phyloP scores from a whole-genome alignment of 176 grass and related monocot species.

The Alopecurus myosuroides region DNA sequence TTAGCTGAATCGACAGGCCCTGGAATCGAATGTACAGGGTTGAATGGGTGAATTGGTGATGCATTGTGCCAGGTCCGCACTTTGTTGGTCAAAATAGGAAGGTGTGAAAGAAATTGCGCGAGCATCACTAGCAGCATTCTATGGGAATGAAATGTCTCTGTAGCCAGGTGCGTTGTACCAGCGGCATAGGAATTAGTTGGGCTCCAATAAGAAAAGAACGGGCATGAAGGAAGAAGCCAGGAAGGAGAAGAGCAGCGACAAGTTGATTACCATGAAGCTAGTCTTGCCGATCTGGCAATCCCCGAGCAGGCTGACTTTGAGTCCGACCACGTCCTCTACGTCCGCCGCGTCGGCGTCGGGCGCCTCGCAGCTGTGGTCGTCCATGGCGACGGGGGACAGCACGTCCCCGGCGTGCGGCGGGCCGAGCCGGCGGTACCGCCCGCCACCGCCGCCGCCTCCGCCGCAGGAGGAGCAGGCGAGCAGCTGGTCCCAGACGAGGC shows the following conservation, averaged over 20 bases:
- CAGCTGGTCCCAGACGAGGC: conserved; percentile 60
- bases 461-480: conserved; percentile 55
- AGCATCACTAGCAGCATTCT: neutral
- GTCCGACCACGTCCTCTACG: conserved; percentile 50
- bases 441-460: neutral
- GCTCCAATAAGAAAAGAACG: neutral
- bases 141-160: neutral
- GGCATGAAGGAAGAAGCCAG: neutral
- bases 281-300: conserved; percentile 93
- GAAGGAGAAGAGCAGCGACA: neutral
- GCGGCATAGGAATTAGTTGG: neutral
- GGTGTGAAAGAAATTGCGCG: neutral
- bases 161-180: neutral
- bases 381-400: conserved; percentile 21
- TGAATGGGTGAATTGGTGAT: neutral
- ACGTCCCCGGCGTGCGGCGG: neutral
- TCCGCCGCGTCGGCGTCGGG: neutral
- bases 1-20: neutral
- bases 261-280: conserved; percentile 93
- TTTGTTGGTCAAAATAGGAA: neutral
- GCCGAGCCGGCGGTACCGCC: conserved; percentile 51
- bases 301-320: conserved; percentile 95
- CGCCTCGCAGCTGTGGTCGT: neutral
- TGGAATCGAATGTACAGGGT: neutral
- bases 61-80: neutral